Evolutionary conservation across 768 basidiomycete genomes (phyloP).

Genomic region (Phanerochaete carnosa): DNA sequence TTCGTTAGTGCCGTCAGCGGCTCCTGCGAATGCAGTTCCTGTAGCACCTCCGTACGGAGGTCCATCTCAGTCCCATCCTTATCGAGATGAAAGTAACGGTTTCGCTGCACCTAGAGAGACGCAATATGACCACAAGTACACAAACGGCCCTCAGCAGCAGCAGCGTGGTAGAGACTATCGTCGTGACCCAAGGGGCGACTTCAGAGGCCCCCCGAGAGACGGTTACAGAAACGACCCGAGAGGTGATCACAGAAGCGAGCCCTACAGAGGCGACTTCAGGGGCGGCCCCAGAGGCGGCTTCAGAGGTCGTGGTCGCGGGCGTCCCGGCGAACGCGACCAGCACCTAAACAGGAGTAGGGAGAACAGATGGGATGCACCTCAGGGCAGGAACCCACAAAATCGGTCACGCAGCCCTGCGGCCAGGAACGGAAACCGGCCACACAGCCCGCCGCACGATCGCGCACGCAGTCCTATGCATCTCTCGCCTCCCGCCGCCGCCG

Average conservation of each 20-base stretch:
- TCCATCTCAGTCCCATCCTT: constrained; percentile 25
- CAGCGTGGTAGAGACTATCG: constrained; percentile 50
- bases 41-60: constrained; percentile 26
- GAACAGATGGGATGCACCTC: constrained; percentile 33
- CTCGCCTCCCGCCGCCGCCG: constrained; percentile 19
- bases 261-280: constrained; percentile 35
- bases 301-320: constrained; percentile 60
- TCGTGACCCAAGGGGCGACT: constrained; percentile 46
- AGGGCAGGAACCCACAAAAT: constrained; percentile 46
- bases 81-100: constrained; percentile 43
- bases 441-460: constrained; percentile 52
- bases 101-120: constrained; percentile 27
- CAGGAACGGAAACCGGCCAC: constrained; percentile 44
- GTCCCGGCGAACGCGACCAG: constrained; percentile 59
- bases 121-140: constrained; percentile 39
- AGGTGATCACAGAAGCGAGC: constrained; percentile 26
- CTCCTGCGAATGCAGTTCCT: constrained; percentile 25
- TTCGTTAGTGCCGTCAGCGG: constrained; percentile 27
- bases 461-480: constrained; percentile 33
- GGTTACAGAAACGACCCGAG: constrained; percentile 49
- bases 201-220: constrained; percentile 51
- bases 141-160: constrained; percentile 22
- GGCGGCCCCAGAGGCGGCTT: constrained; percentile 51
- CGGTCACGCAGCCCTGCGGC: constrained; percentile 69
- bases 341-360: constrained; percentile 37